Conservation (phyloP, 139 green algal species). For the Chlorella vulgaris region DNA sequence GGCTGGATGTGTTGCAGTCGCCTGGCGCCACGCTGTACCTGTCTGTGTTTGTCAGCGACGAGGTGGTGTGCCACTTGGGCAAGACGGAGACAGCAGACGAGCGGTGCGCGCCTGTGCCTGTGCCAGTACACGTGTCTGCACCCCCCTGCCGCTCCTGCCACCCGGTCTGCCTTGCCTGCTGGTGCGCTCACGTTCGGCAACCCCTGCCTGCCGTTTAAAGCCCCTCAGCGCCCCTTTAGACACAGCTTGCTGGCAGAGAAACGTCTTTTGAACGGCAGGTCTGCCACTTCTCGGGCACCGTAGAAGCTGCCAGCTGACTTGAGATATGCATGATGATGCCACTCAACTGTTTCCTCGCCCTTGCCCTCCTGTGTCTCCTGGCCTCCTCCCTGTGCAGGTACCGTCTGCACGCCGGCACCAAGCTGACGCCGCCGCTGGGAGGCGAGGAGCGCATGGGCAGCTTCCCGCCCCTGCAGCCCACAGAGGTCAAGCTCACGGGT, state of each 20-base stretch:
- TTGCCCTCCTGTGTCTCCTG: too few relatives aligned
- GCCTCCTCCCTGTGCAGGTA: too few relatives aligned
- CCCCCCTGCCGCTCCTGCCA: not conserved
- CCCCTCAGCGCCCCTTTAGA: too few relatives aligned
- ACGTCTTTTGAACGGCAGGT: too few relatives aligned
- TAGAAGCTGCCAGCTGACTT: too few relatives aligned
- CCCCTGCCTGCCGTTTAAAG: too few relatives aligned
- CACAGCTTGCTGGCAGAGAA: not conserved
- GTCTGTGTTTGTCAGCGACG: constrained; percentile 83
- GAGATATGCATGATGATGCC: too few relatives aligned
- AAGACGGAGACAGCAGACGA: constrained; percentile 80
- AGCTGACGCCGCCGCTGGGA: constrained; percentile 71
- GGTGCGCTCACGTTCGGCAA: too few relatives aligned
- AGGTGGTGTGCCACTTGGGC: constrained; percentile 81
- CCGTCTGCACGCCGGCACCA: constrained; percentile 59
- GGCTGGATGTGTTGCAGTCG: constrained; percentile 85
- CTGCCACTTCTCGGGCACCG: too few relatives aligned
- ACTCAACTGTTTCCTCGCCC: too few relatives aligned
- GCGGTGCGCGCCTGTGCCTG: constrained; percentile 20
- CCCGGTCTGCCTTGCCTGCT: too few relatives aligned
- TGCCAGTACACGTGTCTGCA: not conserved
- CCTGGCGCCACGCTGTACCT: constrained; percentile 89
- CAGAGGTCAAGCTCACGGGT: constrained; percentile 60
- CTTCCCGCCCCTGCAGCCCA: constrained; percentile 48
- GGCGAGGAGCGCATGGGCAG: constrained; percentile 23